Conservation (phyloP, 2,329 filamentous ascomycete species). For the Phoma herbarum region DNA sequence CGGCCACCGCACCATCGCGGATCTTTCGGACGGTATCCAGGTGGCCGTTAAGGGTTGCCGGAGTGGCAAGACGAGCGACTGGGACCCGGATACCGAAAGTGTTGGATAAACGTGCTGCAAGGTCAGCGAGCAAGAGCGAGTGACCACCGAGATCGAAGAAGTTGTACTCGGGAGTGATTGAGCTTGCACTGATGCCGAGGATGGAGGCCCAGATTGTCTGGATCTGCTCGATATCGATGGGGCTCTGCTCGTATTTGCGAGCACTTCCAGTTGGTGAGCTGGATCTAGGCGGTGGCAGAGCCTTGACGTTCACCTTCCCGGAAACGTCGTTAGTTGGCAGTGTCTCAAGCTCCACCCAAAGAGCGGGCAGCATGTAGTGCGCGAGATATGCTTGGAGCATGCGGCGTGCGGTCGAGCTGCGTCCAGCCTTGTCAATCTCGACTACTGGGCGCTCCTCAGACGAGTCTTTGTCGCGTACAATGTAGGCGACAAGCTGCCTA, state of each 20-base stretch:
- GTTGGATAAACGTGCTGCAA: conserved; percentile 74
- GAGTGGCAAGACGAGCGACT: conserved; percentile 74
- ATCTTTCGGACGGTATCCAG: conserved; percentile 74
- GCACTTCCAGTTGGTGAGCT: conserved; percentile 59
- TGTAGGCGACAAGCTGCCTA: conserved; percentile 77
- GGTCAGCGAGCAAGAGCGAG: conserved; percentile 77
- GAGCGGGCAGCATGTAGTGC: conserved; percentile 82
- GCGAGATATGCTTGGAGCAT: conserved; percentile 72
- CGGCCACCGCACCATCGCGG: conserved; percentile 75
- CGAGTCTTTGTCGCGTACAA: conserved; percentile 72
- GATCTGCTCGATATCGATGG: conserved; percentile 72
- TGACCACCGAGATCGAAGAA: conserved; percentile 86
- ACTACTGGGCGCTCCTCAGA: conserved; percentile 66
- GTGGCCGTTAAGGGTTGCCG: conserved; percentile 76
- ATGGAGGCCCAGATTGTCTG: conserved; percentile 76
- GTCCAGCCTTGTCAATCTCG: conserved; percentile 74
- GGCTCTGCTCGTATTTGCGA: conserved; percentile 65
- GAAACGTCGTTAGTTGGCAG: conserved; percentile 81
- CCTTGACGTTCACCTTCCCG: conserved; percentile 78
- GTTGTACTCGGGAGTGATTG: conserved; percentile 74
- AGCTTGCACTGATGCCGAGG: conserved; percentile 69
- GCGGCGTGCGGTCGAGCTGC: conserved; percentile 73
- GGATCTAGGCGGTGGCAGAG: conserved; percentile 68
- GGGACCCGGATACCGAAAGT: conserved; percentile 78
- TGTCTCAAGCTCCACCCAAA: conserved; percentile 77